Evolutionary conservation across 1,139 yeast species (phyloP), one percentile per base, ranked within the genome.

Genomic region (Zygoascus sp.): DNA sequence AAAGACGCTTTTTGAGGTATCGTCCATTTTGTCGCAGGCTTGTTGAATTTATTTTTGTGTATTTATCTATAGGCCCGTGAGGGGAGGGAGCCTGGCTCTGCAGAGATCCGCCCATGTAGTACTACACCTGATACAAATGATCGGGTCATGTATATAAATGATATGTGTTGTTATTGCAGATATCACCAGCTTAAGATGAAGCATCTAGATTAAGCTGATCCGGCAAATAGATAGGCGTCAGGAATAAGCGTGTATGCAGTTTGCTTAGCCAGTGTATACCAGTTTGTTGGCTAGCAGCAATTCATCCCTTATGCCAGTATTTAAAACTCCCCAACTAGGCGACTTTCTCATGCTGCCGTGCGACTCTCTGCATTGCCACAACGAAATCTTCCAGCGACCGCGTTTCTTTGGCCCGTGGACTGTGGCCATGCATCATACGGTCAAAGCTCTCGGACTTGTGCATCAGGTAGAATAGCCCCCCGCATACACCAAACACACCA

Each of bases 301-400:
- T n/a, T n/a, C n/a, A n/a, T n/a, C n/a, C n/a, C n/a, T n/a, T n/a
- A n/a, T n/a, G n/a, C n/a, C n/a, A n/a, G n/a, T n/a, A n/a, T n/a
- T n/a, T n/a, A n/a, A n/a, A n/a, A n/a, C n/a, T n/a, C n/a, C n/a
- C n/a, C n/a, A n/a, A n/a, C 35, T 22, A 17, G 2, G 25, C 51
- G 59, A 66, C 45, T 61, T 68, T 77, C 79, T 89, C 97, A 77
- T 89, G 97, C 77, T 88, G 96, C 73, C 96, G 89, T 61, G 96
- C 89, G 60, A 89, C 96, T 80, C 97, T 85, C 80, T 86, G 92
- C 96, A 89, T 88, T 65, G 96, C 88, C 65, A 87, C 88, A 72
- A 89, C 79, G 80, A 89, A 89, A 75, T 89, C 97, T 79, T 89
- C 97, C 58, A 89, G 73, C 53, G 94, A 79, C 79, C 96, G 85